These are phyloP conservation scores for Arctium minus DNA, from an alignment of 129 eudicot species.

Conservation along the genomic window DNA sequence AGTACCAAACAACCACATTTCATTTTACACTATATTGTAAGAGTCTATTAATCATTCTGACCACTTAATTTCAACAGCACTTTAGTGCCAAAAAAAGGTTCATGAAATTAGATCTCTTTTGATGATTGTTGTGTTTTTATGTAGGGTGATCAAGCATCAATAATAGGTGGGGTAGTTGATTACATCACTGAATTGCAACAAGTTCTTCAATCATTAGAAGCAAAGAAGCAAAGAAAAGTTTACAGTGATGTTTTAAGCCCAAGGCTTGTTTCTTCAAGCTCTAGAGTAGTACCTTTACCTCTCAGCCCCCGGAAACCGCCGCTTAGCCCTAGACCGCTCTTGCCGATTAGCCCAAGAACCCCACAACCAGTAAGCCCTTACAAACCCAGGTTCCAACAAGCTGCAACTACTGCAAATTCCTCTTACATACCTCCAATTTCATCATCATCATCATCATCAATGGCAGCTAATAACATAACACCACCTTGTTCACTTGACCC, in stretches of 20 bases:
- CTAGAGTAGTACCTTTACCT: constrained; percentile 35
- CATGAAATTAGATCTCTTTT: background rate
- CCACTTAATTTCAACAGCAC: too few relatives aligned
- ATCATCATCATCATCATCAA: constrained; percentile 13
- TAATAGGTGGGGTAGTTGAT: constrained; percentile 76
- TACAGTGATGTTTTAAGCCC: constrained; percentile 68
- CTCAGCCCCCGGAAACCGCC: constrained; percentile 81
- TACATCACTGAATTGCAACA: constrained; percentile 80
- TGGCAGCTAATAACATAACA: background rate
- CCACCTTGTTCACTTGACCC: constrained; percentile 9
- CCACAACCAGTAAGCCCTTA: constrained; percentile 70
- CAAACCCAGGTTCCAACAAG: constrained; percentile 31
- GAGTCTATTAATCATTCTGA: too few relatives aligned
- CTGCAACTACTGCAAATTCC: constrained; percentile 8
- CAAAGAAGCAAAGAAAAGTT: constrained; percentile 73
- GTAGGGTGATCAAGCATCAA: constrained; percentile 85
- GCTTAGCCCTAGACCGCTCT: constrained; percentile 53
- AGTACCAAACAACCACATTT: too few relatives aligned
- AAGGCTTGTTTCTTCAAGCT: constrained; percentile 24
- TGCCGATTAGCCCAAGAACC: constrained; percentile 75
- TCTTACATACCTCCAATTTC: background rate
- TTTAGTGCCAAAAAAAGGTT: background rate
- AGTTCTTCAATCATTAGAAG: constrained; percentile 68
- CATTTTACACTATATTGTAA: too few relatives aligned
- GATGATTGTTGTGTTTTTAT: background rate